Conservation (phyloP, 192 early-diverging fungal genomes). For the Radiomyces spectabilis region DNA sequence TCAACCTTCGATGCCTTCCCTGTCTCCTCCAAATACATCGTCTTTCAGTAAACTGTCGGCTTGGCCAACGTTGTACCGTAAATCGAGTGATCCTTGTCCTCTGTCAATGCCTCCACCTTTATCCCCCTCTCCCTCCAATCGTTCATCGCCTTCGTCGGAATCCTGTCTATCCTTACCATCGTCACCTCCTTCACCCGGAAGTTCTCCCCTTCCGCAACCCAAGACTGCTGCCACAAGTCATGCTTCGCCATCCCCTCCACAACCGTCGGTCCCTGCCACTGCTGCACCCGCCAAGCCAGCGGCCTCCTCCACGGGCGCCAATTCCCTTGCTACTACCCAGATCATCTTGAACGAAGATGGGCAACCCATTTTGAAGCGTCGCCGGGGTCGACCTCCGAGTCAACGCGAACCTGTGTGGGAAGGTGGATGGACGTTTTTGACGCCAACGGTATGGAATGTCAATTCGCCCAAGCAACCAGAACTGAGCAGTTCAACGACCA, state of each 20-base stretch:
- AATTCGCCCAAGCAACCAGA: neutral
- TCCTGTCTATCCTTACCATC: neutral
- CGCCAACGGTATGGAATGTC: slow-evolving; percentile 4
- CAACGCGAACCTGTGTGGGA: neutral
- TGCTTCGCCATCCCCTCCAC: neutral
- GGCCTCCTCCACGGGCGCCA: neutral
- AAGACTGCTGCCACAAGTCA: neutral
- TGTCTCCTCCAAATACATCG: neutral
- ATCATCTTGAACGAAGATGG: slow-evolving; percentile 1
- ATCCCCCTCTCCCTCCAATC: neutral
- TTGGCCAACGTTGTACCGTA: neutral
- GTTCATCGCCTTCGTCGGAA: neutral
- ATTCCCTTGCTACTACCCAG: neutral
- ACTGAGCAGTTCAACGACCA: neutral
- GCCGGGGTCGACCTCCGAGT: slow-evolving; percentile 9
- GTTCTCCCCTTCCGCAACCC: neutral
- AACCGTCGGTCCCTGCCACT: too few relatives aligned
- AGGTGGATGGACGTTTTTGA: slow-evolving; percentile 4
- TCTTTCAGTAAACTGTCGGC: slow-evolving; percentile 1
- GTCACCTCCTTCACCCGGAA: neutral
- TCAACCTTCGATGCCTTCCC: slow-evolving; percentile 3
- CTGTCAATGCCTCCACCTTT: neutral
- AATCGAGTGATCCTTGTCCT: neutral
- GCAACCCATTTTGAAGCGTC: slow-evolving; percentile 12
- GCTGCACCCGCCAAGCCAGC: too few relatives aligned